Conservation (phyloP, 116 monocot genomes). For the Papilionanthe hybrid region DNA sequence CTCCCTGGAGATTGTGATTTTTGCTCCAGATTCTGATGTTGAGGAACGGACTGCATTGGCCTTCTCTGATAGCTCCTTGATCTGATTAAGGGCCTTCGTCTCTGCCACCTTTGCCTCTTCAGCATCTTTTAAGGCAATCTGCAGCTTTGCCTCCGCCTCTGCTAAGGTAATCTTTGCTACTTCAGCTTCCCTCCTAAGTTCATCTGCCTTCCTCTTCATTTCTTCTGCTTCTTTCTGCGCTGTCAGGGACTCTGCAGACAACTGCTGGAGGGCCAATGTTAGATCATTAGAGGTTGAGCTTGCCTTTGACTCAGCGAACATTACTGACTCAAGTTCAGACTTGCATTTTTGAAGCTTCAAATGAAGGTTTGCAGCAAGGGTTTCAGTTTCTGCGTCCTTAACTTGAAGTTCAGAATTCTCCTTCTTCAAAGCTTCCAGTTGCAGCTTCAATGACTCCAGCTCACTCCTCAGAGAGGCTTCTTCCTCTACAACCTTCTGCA, state of each 20-base stretch:
- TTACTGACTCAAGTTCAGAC: conserved; percentile 43
- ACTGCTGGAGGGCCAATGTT: conserved; percentile 32
- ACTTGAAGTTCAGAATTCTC: conserved; percentile 35
- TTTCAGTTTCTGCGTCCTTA: conserved; percentile 45
- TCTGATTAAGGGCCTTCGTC: conserved; percentile 37
- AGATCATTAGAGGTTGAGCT: conserved; percentile 33
- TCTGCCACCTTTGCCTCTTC: conserved; percentile 52
- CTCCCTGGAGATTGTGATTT: conserved; percentile 51
- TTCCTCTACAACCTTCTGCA: conserved; percentile 34
- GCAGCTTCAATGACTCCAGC: conserved; percentile 39
- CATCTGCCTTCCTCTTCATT: conserved; percentile 42
- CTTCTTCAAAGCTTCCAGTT: conserved; percentile 31
- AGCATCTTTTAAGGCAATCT: conserved; percentile 42
- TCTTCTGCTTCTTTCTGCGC: conserved; percentile 41
- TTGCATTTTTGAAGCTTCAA: conserved; percentile 49
- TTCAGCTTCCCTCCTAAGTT: conserved; percentile 37
- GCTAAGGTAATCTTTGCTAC: conserved; percentile 21
- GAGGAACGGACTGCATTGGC: conserved; percentile 34
- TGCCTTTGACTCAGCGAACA: conserved; percentile 29
- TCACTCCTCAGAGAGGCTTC: conserved; percentile 32
- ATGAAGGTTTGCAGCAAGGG: conserved; percentile 18
- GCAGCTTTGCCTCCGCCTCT: conserved; percentile 42
- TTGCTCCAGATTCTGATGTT: conserved; percentile 32
- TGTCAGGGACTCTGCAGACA: conserved; percentile 29
- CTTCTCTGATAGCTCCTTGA: conserved; percentile 45